Percentiles rank a stretch among this genome's conserved stretches.
These are phyloP conservation scores for Venturia oleaginea DNA, from an alignment of 2,329 filamentous ascomycete species.

Conservation along the genomic window DNA sequence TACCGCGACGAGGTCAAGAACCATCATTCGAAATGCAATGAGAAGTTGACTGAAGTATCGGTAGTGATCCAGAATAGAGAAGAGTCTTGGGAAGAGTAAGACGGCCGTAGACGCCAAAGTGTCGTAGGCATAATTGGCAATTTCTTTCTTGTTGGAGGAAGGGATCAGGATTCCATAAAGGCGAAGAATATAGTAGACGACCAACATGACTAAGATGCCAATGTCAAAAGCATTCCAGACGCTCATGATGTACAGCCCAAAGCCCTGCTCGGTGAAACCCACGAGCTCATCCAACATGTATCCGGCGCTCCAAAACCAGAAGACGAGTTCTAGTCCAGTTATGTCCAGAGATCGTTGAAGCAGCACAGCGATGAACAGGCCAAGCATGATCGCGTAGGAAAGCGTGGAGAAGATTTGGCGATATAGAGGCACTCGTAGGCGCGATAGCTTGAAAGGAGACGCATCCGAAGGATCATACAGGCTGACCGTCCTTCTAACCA, in stretches of 20 bases:
- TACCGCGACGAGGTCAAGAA: constrained; percentile 76
- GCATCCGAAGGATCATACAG: constrained; percentile 87
- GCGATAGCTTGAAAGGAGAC: constrained; percentile 82
- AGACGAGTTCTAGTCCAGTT: constrained; percentile 74
- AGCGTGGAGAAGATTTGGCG: constrained; percentile 82
- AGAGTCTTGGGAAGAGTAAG: constrained; percentile 78
- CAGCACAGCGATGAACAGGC: constrained; percentile 76
- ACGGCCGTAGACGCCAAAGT: constrained; percentile 89
- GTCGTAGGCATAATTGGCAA: constrained; percentile 83
- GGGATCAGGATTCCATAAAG: constrained; percentile 79
- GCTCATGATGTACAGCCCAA: constrained; percentile 92
- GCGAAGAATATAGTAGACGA: constrained; percentile 83
- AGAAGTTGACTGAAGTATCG: constrained; percentile 92
- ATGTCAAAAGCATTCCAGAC: constrained; percentile 97
- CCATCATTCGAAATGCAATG: constrained; percentile 92
- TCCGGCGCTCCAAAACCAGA: constrained; percentile 96
- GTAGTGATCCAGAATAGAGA: constrained; percentile 89
- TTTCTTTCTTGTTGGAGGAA: constrained; percentile 56
- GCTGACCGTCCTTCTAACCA: constrained; percentile 64
- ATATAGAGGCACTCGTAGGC: constrained; percentile 83
- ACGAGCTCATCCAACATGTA: constrained; percentile 96
- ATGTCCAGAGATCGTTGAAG: constrained; percentile 67
- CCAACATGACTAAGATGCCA: constrained; percentile 75
- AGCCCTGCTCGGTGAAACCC: constrained; percentile 93
- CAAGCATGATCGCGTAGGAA: constrained; percentile 76